phyloP scores from a whole-genome alignment of 2,329 filamentous ascomycete species.

The Salinomyces thailandicus region DNA sequence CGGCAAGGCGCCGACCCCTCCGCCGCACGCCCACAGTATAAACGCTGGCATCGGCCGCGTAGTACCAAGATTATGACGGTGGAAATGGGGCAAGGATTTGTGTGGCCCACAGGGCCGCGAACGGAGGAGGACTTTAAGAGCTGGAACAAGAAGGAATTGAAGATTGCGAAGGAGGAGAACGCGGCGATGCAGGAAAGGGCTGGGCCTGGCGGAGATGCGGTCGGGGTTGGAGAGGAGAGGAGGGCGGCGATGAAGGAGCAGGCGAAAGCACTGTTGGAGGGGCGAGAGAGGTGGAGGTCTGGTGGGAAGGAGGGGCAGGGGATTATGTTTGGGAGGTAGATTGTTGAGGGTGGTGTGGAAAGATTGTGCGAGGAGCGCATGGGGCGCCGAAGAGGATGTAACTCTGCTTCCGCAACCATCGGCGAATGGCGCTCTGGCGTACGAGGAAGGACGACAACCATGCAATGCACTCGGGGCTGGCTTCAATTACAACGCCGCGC shows the following conservation, averaged over 20 bases:
- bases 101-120: constrained; percentile 67
- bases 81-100: constrained; percentile 76
- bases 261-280: constrained; percentile 52
- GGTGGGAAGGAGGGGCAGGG: background rate
- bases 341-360: too few species aligned
- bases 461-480: too few species aligned
- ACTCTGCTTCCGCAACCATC: background rate
- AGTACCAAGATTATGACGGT: constrained; percentile 89
- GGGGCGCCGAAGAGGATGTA: too few species aligned
- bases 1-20: constrained; percentile 36
- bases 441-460: too few species aligned
- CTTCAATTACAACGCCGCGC: too few species aligned
- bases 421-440: background rate
- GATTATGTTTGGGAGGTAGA: background rate
- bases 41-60: constrained; percentile 56
- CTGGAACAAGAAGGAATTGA: constrained; percentile 22
- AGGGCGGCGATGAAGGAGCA: constrained; percentile 44
- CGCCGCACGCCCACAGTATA: constrained; percentile 10
- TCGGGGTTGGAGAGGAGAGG: constrained; percentile 31
- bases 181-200: constrained; percentile 28
- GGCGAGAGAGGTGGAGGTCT: constrained; percentile 49
- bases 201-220: constrained; percentile 25
- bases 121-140: constrained; percentile 42
- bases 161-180: constrained; percentile 26
- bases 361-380: too few species aligned